These are phyloP conservation scores for Beauveria sp. DNA, from an alignment of 2,329 filamentous ascomycete genomes.

Conservation along the genomic window DNA sequence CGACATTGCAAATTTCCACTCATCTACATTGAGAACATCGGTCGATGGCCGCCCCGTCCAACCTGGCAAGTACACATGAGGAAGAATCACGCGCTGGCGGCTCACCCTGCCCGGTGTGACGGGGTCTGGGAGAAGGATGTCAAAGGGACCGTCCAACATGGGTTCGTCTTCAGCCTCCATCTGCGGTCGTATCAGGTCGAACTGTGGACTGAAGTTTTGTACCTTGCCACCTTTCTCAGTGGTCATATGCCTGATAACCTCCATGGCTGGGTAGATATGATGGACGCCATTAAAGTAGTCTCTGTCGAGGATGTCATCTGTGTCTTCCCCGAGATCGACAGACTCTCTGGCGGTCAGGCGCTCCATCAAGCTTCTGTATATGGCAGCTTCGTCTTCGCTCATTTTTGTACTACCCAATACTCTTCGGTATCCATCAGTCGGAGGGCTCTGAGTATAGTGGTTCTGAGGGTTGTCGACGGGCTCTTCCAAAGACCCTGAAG, in stretches of 20 bases:
- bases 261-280: background rate
- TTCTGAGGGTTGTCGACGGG: too few relatives aligned
- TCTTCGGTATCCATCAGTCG: background rate
- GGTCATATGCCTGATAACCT: background rate
- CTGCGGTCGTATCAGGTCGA: background rate
- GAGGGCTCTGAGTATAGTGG: too few relatives aligned
- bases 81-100: background rate
- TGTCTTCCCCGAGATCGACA: background rate
- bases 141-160: background rate
- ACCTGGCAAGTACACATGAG: background rate
- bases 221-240: accelerated
- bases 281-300: background rate
- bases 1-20: background rate
- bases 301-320: background rate
- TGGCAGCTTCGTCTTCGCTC: background rate
- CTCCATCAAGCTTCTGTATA: background rate
- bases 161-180: background rate
- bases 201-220: background rate
- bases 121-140: background rate
- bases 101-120: background rate
- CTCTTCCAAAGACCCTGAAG: too few relatives aligned
- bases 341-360: background rate
- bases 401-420: too few relatives aligned
- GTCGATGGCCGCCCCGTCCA: background rate
- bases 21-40: background rate